Percentiles rank a stretch among this genome's conserved stretches.
phyloP scores from a whole-genome alignment of 2,329 filamentous ascomycete species.

The Trichoderma koningii region DNA sequence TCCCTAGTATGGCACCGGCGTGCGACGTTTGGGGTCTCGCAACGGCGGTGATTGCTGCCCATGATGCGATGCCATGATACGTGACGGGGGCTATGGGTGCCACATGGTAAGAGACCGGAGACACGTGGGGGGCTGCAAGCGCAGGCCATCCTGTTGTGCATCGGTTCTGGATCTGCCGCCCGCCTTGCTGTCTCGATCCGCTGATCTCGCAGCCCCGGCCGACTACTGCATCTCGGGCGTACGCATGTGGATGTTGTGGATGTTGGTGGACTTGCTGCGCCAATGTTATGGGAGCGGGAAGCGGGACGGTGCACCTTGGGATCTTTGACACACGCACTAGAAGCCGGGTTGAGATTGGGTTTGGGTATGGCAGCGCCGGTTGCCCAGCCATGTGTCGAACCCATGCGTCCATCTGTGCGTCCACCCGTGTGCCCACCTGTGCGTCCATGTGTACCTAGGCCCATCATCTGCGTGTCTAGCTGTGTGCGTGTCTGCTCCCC shows the following conservation, averaged over 20 bases:
- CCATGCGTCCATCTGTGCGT: constrained; percentile 1
- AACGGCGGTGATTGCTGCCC: constrained; percentile 11
- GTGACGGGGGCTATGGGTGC: constrained; percentile 15
- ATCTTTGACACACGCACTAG: constrained; percentile 20
- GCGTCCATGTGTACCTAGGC: background rate
- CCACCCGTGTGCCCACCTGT: background rate
- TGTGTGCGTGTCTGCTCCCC: constrained; percentile 4
- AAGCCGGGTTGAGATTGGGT: constrained; percentile 11
- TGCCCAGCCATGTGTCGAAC: background rate
- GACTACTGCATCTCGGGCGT: constrained; percentile 23
- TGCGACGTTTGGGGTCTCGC: background rate
- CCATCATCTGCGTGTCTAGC: constrained; percentile 7
- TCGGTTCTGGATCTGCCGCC: constrained; percentile 12
- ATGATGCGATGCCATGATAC: background rate
- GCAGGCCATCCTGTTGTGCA: constrained; percentile 13
- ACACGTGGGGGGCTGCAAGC: constrained; percentile 15
- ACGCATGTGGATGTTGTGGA: constrained; percentile 21
- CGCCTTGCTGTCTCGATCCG: constrained; percentile 7
- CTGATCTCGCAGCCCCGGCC: constrained; percentile 14
- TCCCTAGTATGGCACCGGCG: constrained; percentile 15
- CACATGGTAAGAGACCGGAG: constrained; percentile 15
- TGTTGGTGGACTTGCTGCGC: constrained; percentile 20
- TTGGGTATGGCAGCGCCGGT: constrained; percentile 14
- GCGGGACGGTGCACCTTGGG: constrained; percentile 18
- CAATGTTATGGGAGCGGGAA: constrained; percentile 13